phyloP scores from a whole-genome alignment of 1,139 yeast species.

The Debaryomyces sp. region DNA sequence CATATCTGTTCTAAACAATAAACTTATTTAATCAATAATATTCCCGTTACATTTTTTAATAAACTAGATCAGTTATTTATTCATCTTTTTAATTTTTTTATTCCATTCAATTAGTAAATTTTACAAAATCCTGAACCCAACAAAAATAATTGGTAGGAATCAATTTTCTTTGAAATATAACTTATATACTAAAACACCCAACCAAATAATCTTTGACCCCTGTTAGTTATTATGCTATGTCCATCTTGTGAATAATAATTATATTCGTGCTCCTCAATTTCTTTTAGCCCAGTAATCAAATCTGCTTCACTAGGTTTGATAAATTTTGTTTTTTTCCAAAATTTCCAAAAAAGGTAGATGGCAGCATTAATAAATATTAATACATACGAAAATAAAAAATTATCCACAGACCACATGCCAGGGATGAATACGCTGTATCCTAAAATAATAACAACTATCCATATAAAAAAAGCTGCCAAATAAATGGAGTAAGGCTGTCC shows the following conservation, averaged over 20 bases:
- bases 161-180: too few relatives aligned
- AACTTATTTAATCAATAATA: too few relatives aligned
- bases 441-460: conserved; percentile 38
- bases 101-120: too few relatives aligned
- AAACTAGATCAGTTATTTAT: too few relatives aligned
- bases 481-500: conserved; percentile 35
- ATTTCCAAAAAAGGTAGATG: conserved; percentile 36
- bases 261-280: conserved; percentile 47
- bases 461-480: conserved; percentile 31
- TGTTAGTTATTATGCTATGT: too few relatives aligned
- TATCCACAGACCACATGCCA: conserved; percentile 27
- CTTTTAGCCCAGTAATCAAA: conserved; percentile 38
- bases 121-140: too few relatives aligned
- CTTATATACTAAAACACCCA: too few relatives aligned
- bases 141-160: too few relatives aligned
- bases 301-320: conserved; percentile 36
- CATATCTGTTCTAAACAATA: too few relatives aligned
- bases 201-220: too few relatives aligned
- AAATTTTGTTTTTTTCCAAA: conserved; percentile 33
- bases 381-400: conserved; percentile 45
- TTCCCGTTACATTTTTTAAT: too few relatives aligned
- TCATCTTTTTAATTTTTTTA: too few relatives aligned
- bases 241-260: conserved; percentile 32
- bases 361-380: conserved; percentile 38
- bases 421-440: conserved; percentile 46